phyloP scores from a whole-genome alignment of 1,139 yeast genomes.

The Eremothecium gossypii region DNA sequence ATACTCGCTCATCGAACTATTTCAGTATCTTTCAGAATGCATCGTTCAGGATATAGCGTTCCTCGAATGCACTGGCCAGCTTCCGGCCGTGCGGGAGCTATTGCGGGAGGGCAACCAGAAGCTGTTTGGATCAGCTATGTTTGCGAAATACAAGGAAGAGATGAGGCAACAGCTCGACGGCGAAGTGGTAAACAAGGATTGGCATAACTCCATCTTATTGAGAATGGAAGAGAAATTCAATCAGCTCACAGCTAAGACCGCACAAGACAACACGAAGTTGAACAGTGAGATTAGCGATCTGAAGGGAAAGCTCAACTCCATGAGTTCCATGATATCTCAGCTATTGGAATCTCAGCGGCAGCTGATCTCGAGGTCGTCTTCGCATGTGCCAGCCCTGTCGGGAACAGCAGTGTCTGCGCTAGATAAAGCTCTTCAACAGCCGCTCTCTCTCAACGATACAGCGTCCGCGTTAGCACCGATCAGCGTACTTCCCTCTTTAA shows the following conservation, averaged over 20 bases:
- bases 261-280: constrained; percentile 25
- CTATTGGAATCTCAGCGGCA: constrained; percentile 23
- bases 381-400: neutral
- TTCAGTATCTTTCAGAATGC: constrained; percentile 25
- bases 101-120: constrained; percentile 7
- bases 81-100: constrained; percentile 8
- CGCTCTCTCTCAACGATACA: constrained; percentile 7
- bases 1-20: constrained; percentile 26
- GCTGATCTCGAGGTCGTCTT: constrained; percentile 5
- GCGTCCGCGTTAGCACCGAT: constrained; percentile 8
- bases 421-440: constrained; percentile 17
- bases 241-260: constrained; percentile 22
- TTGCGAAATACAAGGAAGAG: constrained; percentile 6
- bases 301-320: constrained; percentile 20
- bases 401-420: constrained; percentile 5
- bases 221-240: constrained; percentile 19
- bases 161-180: constrained; percentile 9
- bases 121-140: constrained; percentile 5
- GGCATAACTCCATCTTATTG: constrained; percentile 9
- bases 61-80: constrained; percentile 13
- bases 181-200: constrained; percentile 5
- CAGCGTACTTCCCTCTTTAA: constrained; percentile 11
- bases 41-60: constrained; percentile 26
- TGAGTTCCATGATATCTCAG: constrained; percentile 23
- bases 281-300: constrained; percentile 24